Evolutionary conservation across 2,329 filamentous ascomycete species (phyloP), one percentile per base, ranked within the genome.

Genomic region (Scolecobasidium constrictum): DNA sequence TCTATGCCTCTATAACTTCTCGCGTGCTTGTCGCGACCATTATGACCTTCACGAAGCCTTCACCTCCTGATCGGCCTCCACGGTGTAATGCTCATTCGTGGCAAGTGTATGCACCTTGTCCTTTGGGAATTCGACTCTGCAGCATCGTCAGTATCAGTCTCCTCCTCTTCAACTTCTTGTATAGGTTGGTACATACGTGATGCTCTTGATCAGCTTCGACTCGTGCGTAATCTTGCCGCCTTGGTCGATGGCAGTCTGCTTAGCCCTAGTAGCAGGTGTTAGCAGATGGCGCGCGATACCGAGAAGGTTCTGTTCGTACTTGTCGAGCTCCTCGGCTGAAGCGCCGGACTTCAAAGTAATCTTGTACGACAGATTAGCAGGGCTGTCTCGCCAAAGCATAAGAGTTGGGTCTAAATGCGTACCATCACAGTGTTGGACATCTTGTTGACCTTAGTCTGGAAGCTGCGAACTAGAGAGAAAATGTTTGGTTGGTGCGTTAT

Each of bases 151-250:
- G 23, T 37, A 71, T 84, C 53, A 78, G 95, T 88, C 84, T 81
- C 69, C 95, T 95, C 45, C 83, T 88, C 69, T 90, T 93, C 73
- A 94, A 87, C 54, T 94, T 66, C 47, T 67, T 81, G n/a, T n/a
- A n/a, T n/a, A 3, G 35, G 12, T 17, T 17, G 21, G 23, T 37
- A 71, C 84, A 53, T 78, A 95, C 90, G 84, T 81, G 69, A 95
- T 95, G 46, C 83, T 88, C 69, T 90, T 93, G 73, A 94, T 87
- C 54, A 94, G 66, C 47, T 67, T 81, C 71, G 86, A 94, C 61
- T 92, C 84, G 53, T 92, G 79, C 43, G 68, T 77, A 66, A 96
- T 92, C 63, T 77, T 78, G 59, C 87, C 90, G 57, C 90, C 90
- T 59, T 90, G 77, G 34, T 81, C 73, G 47, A 61, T 66, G 53